Evolutionary conservation across 2,329 filamentous ascomycete species (phyloP).

Genomic region (Sphaerostilbella broomeana): DNA sequence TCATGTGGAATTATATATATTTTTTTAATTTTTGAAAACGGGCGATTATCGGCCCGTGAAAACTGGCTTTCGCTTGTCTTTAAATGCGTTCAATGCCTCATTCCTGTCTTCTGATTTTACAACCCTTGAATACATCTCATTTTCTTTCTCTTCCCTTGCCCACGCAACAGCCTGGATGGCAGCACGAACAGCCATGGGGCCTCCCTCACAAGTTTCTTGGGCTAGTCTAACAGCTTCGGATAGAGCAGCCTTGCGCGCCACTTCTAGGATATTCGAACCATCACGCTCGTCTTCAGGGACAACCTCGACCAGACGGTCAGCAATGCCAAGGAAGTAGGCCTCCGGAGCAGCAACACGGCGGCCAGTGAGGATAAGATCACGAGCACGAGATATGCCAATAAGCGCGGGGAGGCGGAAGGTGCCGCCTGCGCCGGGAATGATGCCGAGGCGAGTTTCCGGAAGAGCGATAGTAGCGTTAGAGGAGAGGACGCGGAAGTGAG

Average conservation of each 20-base stretch:
- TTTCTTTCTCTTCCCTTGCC: slow-evolving; percentile 72
- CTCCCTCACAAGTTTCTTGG: slow-evolving; percentile 80
- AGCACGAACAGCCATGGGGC: slow-evolving; percentile 73
- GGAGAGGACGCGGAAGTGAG: slow-evolving; percentile 80
- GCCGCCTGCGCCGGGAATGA: slow-evolving; percentile 90
- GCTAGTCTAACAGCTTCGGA: slow-evolving; percentile 73
- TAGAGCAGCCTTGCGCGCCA: slow-evolving; percentile 61
- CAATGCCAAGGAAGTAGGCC: slow-evolving; percentile 85
- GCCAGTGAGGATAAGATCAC: slow-evolving; percentile 85
- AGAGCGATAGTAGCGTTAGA: slow-evolving; percentile 73
- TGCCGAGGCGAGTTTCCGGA: slow-evolving; percentile 87
- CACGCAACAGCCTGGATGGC: slow-evolving; percentile 71
- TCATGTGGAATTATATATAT: no score
- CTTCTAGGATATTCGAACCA: slow-evolving; percentile 39
- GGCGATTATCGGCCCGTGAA: slow-evolving; percentile 50
- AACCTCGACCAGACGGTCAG: slow-evolving; percentile 83
- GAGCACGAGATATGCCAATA: slow-evolving; percentile 73
- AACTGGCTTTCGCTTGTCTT: slow-evolving; percentile 53
- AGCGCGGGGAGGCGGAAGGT: slow-evolving; percentile 80
- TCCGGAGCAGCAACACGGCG: slow-evolving; percentile 76
- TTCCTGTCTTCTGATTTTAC: slow-evolving; percentile 77
- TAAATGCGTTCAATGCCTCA: slow-evolving; percentile 83
- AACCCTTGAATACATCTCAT: slow-evolving; percentile 77
- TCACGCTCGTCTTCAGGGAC: slow-evolving; percentile 47
- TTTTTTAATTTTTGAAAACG: no score